Percentiles rank a stretch among this genome's conserved stretches.
phyloP scores from a whole-genome alignment of 495 filamentous ascomycete species.

The Annulohypoxylon maeteangense region DNA sequence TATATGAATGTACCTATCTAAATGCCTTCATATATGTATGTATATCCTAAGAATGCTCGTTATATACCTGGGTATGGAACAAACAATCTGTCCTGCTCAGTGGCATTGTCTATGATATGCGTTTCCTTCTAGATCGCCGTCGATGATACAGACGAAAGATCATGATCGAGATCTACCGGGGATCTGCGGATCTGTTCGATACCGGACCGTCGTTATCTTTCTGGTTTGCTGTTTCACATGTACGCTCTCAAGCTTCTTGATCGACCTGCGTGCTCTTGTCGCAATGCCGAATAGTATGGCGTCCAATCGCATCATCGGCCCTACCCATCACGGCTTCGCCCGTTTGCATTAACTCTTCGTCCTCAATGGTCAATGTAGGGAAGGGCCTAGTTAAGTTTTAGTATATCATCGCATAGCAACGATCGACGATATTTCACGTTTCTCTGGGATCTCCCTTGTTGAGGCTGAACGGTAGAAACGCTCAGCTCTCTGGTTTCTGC shows the following conservation, averaged over 20 bases:
- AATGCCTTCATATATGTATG: neutral
- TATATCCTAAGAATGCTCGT: neutral
- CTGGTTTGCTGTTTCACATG: conserved; percentile 31
- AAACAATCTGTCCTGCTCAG: neutral
- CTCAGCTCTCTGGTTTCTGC: neutral
- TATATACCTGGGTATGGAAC: neutral
- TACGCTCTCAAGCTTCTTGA: conserved; percentile 18
- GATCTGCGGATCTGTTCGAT: conserved; percentile 38
- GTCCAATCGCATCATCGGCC: neutral
- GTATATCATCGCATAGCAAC: neutral
- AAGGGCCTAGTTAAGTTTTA: neutral
- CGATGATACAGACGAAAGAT: conserved; percentile 9
- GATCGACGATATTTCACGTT: neutral
- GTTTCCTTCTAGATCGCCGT: conserved; percentile 12
- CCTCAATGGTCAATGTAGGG: neutral
- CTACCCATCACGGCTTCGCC: neutral
- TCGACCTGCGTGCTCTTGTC: conserved; percentile 1
- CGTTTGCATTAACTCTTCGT: conserved; percentile 4
- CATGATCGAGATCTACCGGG: conserved; percentile 30
- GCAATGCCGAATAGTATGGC: neutral
- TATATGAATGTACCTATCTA: neutral
- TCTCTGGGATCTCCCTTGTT: neutral
- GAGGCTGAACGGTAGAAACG: neutral
- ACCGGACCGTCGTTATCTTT: conserved; percentile 32
- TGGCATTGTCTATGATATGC: neutral